Base-by-base conservation (phyloP, 2,329 filamentous ascomycete genomes). In the Cytospora piceae region DNA sequence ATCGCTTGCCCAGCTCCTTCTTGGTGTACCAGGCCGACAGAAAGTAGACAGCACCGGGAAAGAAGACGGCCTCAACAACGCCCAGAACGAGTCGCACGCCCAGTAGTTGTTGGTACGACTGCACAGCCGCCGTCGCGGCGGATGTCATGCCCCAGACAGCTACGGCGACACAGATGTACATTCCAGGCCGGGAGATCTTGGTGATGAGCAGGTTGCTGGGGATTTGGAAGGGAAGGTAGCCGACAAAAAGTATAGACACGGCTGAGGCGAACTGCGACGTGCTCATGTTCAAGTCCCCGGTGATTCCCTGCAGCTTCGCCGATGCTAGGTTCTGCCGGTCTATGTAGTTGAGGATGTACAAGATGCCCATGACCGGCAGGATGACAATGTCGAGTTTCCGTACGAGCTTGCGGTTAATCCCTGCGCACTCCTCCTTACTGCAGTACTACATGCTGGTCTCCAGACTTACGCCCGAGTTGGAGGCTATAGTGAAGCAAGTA, bases 201-300 rank as follows among this genome's bases (percentile, higher is more conserved):
- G 94, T 95, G 63, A 95, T 84, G 11, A 94, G 77, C 15, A 94
- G 77, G 71, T 95, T 95, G 63, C 89, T 92, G n/a, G 91, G 80
- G 0, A 90, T 85, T 73, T 94, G 91, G 69, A 92, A 92, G 24
- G 90, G 73, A 17, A 81, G 66, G 64, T 81, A 82, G 27, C 80
- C 79, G 14, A 80, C 79, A 65, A 81, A 81, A 15, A 82, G 74
- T 55, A 82, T 81, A 31, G 77, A 78, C 29, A 81, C 74, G 51
- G 73, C 75, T 9, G 79, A 80, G 20, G 76, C 74, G 58, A 78
- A 78, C 39, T 79, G 69, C 24, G 73, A 37, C 1, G 71, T 74
- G 4, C 69, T 74, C 76, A 80, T 76, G 58, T 76, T 69, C 22
- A 80, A 70, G 63, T 79, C 77, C 1, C 76, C 73, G 61, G 72